Base-by-base conservation (phyloP, 129 eudicot species). In the Centella asiatica region DNA sequence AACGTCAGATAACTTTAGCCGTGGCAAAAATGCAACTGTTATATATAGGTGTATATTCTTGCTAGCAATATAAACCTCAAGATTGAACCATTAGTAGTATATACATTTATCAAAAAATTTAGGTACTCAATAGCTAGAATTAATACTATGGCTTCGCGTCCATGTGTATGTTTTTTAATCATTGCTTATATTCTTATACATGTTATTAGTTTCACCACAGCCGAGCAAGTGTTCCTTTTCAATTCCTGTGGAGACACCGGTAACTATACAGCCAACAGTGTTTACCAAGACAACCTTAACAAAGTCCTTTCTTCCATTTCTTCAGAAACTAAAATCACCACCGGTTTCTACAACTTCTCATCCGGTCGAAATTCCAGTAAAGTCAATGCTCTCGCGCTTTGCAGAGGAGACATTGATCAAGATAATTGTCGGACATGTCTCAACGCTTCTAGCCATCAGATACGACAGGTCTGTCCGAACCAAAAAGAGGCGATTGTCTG, bases 401-500 rank as follows among this genome's bases (percentile, higher is more conserved):
- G 84, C 62, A 53, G 84, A 33, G 89, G 81, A 1, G 88, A 82
- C 25, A 48, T 68, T 11, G 34, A 48, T 19, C 65, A n/a, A 0
- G 54, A 40, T 15, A 37, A 4, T 1, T 82, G 88, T 40, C 59
- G 20, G 6, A 42, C 47, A 3, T 82, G 84, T 58, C 37, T 81
- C 27, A 34, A 44, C 2, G 45, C 57, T 40, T 68, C 77, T 3
- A 59, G 63, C 1, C 6, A 7, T 0, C 57, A 19, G 25, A 1
- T 74, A 47, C 12, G 52, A 9, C 34, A 44, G 49, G 6, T 28
- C 0, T 81, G 87, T 45, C 78, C 80, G 3, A 65, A 59, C 40
- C 69, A 48, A 25, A 74, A 24, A 74, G 74, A 78, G 51, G 84
- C 84, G 20, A 28, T 72, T 5, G 62, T 46, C 4, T 59, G 71